phyloP scores from a whole-genome alignment of 306 rosid species.

The Pachyrhizus erosus region DNA sequence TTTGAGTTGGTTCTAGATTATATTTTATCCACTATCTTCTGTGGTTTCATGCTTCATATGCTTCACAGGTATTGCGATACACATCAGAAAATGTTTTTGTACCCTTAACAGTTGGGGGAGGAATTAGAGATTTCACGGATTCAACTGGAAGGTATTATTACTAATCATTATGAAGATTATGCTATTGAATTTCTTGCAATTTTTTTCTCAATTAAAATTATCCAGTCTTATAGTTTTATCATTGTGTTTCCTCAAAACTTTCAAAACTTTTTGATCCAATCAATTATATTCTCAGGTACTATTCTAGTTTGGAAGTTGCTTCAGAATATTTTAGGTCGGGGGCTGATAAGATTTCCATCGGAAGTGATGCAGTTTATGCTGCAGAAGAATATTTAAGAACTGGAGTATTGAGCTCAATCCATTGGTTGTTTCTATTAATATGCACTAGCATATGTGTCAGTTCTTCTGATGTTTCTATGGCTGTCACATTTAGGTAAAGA shows the following conservation, averaged over 20 bases:
- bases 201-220: not conserved
- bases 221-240: not conserved
- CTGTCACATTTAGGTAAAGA: constrained; percentile 67
- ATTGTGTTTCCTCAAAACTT: not conserved
- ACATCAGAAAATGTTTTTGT: constrained; percentile 96
- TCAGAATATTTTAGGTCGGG: constrained; percentile 98
- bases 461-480: constrained; percentile 46
- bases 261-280: not conserved
- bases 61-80: constrained; percentile 76
- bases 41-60: constrained; percentile 33
- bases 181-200: not conserved
- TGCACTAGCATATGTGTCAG: constrained; percentile 8
- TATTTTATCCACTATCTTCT: not conserved
- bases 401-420: constrained; percentile 65
- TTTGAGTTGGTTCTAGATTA: not conserved
- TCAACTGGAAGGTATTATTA: constrained; percentile 79
- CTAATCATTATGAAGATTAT: constrained; percentile 28
- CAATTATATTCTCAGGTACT: constrained; percentile 61
- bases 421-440: constrained; percentile 27
- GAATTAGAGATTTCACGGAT: constrained; percentile 96
- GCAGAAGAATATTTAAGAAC: constrained; percentile 90
- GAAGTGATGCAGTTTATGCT: constrained; percentile 98
- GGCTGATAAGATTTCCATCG: constrained; percentile 97
- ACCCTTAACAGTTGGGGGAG: constrained; percentile 98
- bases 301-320: constrained; percentile 98